Base-by-base conservation (phyloP, 1,139 yeast species). In the Protomyces gravidus region DNA sequence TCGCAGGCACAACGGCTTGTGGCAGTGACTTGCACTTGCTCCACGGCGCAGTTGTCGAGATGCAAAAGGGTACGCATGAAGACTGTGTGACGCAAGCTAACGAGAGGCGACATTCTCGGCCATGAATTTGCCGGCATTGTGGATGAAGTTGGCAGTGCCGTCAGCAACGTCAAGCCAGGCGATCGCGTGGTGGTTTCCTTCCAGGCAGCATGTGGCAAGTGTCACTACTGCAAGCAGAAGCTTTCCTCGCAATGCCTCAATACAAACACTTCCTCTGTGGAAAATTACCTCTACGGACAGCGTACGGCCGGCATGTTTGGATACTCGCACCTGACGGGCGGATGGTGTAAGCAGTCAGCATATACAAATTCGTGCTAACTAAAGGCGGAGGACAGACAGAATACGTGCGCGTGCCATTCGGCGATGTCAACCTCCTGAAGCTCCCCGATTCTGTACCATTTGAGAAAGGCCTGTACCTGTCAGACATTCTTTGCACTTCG, bases 81-180 rank as follows among this genome's bases (percentile, higher is more conserved):
- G 7, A 15, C n/a, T 30, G n/a, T 13, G n/a, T 15, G 36, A 7
- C 36, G 36, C 36, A 30, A 28, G 36, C 36, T 30, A 7, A 30
- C 36, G 36, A 15, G 5, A 30, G 36, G 80, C 50, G 79, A 77
- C 65, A 74, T 75, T 6, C 70, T 80, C 65, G 84, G 84, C 13
- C 84, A 80, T 64, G 84, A 80, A 67, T 81, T 81, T 59, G 72
- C 78, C 61, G 81, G 81, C 9, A 69, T 71, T 33, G 71, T 80
- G 32, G 73, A 74, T 30, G 73, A 74, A 47, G 68, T 70, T 39
- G 80, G 80, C 5, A 58, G 69, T 0, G 66, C 55, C 0, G 78
- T 77, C 15, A 62, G 63, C 5, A 69, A 70, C 15, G 74, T 76
- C 66, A 71, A 73, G 48, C 64, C 63, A 19, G 80, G 80, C 50